Conservation (phyloP, 768 basidiomycete genomes). For the Solioccasus polychromus region DNA sequence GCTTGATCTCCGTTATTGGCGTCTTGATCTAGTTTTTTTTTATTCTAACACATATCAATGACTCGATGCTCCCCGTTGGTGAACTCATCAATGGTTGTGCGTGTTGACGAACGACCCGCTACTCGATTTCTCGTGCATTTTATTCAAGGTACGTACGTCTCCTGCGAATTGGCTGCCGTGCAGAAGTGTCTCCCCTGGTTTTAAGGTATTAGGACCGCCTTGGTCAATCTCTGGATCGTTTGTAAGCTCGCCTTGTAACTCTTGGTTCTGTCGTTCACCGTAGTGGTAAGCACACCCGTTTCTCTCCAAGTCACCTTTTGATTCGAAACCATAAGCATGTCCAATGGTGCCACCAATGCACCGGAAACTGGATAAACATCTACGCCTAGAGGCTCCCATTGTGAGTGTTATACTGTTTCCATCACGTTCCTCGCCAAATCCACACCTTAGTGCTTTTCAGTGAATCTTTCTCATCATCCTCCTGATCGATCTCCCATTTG, state of each 20-base stretch:
- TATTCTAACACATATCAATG: conserved; percentile 20
- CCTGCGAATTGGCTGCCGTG: conserved; percentile 22
- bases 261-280: background rate
- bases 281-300: conserved; percentile 14
- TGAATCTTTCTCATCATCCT: conserved; percentile 34
- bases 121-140: background rate
- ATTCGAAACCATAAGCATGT: conserved; percentile 12
- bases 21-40: conserved; percentile 27
- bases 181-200: conserved; percentile 29
- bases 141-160: conserved; percentile 25
- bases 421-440: background rate
- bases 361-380: conserved; percentile 17
- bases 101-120: background rate
- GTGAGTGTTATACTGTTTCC: conserved; percentile 7
- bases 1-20: conserved; percentile 17
- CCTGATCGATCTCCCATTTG: conserved; percentile 29
- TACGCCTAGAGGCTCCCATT: conserved; percentile 28
- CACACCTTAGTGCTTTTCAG: conserved; percentile 24
- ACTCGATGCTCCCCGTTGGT: conserved; percentile 23
- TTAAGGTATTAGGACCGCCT: conserved; percentile 23
- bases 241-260: conserved; percentile 6
- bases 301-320: background rate
- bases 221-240: conserved; percentile 26
- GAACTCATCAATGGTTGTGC: conserved; percentile 27
- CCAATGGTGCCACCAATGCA: conserved; percentile 24